Percentiles rank a stretch among this genome's conserved stretches.
Conservation (phyloP, 257 asterid species). For the Solanum sejunctum region DNA sequence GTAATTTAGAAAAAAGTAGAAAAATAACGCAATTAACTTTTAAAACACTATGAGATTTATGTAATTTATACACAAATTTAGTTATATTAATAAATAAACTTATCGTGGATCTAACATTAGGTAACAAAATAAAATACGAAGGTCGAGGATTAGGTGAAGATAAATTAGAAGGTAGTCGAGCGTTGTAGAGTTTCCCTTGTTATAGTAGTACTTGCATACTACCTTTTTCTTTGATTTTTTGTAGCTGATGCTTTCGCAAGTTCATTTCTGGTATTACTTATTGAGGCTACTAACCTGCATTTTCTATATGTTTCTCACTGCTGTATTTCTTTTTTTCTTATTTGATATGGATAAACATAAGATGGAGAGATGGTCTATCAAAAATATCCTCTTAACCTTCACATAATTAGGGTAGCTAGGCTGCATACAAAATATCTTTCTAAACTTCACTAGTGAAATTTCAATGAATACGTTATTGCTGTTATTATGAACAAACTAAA, state of each 20-base stretch:
- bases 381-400: neutral
- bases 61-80: neutral
- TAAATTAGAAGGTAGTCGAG: neutral
- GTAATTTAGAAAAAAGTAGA: too few species aligned
- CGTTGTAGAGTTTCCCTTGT: too few species aligned
- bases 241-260: neutral
- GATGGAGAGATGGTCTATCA: neutral
- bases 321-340: neutral
- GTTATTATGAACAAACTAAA: neutral
- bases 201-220: neutral
- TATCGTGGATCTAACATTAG: neutral
- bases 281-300: neutral
- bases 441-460: neutral
- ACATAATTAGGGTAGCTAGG: neutral
- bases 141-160: neutral
- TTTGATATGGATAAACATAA: neutral
- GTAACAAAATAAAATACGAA: neutral
- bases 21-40: too few species aligned
- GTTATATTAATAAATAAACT: neutral
- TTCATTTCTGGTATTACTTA: neutral
- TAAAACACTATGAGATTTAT: too few species aligned
- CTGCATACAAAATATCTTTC: neutral
- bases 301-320: neutral
- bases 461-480: neutral
- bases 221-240: neutral